Conservation (phyloP, 331 rosid species). For the Pyrus hybrid region DNA sequence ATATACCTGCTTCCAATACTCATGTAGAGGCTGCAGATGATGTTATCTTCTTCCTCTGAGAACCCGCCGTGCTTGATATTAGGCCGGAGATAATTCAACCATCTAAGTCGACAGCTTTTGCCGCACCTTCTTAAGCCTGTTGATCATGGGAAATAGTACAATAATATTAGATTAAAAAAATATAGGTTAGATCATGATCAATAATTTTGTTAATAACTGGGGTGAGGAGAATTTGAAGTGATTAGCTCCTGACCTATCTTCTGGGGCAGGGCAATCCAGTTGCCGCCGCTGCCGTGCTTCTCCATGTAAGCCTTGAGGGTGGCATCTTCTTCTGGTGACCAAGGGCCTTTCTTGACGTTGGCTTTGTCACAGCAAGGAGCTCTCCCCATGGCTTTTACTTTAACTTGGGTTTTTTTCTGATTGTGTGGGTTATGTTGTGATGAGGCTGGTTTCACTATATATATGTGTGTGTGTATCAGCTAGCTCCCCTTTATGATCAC, state of each 20-base stretch:
- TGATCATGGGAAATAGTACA: too few species aligned
- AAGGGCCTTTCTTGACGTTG: slow-evolving; percentile 95
- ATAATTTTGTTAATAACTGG: neutral
- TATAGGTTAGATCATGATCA: neutral
- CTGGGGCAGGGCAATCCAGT: slow-evolving; percentile 97
- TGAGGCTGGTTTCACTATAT: neutral
- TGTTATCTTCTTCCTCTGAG: slow-evolving; percentile 91
- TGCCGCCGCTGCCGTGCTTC: slow-evolving; percentile 79
- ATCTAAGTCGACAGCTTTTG: slow-evolving; percentile 90
- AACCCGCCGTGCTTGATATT: slow-evolving; percentile 91
- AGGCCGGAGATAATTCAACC: slow-evolving; percentile 95
- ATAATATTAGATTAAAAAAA: too few species aligned
- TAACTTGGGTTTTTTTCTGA: neutral
- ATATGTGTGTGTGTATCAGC: neutral
- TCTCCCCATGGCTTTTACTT: slow-evolving; percentile 57
- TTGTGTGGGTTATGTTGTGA: neutral
- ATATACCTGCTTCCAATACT: slow-evolving; percentile 91
- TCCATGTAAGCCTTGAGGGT: slow-evolving; percentile 86
- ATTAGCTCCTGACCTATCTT: slow-evolving; percentile 55
- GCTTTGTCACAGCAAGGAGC: slow-evolving; percentile 99
- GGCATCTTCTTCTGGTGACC: slow-evolving; percentile 99
- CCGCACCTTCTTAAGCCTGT: slow-evolving; percentile 92
- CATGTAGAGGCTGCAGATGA: slow-evolving; percentile 78
- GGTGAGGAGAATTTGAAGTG: neutral
- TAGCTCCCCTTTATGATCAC: slow-evolving; percentile 6